Conservation (phyloP, 306 rosid genomes). For the Dryas octopetala region DNA sequence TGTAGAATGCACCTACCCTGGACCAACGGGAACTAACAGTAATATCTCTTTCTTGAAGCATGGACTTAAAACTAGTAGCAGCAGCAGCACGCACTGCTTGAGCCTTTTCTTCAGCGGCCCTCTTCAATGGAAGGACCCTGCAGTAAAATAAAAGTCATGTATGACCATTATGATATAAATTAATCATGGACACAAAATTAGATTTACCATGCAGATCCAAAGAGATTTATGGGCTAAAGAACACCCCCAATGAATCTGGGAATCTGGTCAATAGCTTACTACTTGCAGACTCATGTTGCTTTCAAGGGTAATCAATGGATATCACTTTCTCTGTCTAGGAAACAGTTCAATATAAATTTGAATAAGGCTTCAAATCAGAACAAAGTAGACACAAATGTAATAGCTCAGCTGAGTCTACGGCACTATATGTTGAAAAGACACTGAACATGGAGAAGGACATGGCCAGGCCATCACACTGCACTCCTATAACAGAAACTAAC, state of each 20-base stretch:
- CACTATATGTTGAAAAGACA: slow-evolving; percentile 24
- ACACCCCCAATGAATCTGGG: slow-evolving; percentile 67
- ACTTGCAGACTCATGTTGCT: slow-evolving; percentile 82
- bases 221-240: slow-evolving; percentile 50
- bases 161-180: slow-evolving; percentile 31
- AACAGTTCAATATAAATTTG: slow-evolving; percentile 64
- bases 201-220: slow-evolving; percentile 56
- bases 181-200: slow-evolving; percentile 24
- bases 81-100: slow-evolving; percentile 69
- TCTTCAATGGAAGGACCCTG: slow-evolving; percentile 88
- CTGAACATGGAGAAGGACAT: slow-evolving; percentile 2
- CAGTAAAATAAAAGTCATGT: slow-evolving; percentile 31
- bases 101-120: slow-evolving; percentile 84
- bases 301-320: slow-evolving; percentile 68
- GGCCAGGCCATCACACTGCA: not conserved
- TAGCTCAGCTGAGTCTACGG: slow-evolving; percentile 33
- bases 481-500: not conserved
- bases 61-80: slow-evolving; percentile 62
- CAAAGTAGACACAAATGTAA: slow-evolving; percentile 35
- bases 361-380: slow-evolving; percentile 42
- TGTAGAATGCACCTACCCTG: slow-evolving; percentile 57
- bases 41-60: slow-evolving; percentile 83
- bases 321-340: slow-evolving; percentile 73
- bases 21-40: slow-evolving; percentile 88
- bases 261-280: slow-evolving; percentile 78